Evolutionary conservation across 2,329 filamentous ascomycete species (phyloP).

Genomic region (Beauveria medogensis): DNA sequence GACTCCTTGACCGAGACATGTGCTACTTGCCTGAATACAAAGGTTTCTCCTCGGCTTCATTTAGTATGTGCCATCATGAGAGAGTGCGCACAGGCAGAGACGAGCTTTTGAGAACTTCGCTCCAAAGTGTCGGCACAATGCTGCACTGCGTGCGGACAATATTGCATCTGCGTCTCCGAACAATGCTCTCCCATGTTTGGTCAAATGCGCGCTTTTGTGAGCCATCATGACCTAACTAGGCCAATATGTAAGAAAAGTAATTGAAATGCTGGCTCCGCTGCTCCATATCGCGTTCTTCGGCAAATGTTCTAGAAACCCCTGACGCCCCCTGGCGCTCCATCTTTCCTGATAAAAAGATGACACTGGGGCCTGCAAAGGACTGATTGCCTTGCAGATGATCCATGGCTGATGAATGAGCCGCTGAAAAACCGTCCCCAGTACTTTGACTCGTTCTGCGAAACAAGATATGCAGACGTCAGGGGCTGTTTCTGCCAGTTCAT

Average conservation of each 20-base stretch:
- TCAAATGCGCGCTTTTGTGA: too few species aligned
- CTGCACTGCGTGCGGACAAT: too few species aligned
- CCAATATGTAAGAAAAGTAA: not conserved
- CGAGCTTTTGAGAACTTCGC: too few species aligned
- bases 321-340: not conserved
- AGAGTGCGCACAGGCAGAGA: too few species aligned
- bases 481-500: slow-evolving; percentile 10
- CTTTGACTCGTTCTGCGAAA: not conserved
- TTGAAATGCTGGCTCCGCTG: too few species aligned
- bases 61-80: too few species aligned
- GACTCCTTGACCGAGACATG: not conserved
- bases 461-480: slow-evolving; percentile 2
- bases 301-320: slow-evolving; percentile 6
- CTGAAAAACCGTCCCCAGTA: not conserved
- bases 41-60: not conserved
- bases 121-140: too few species aligned
- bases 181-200: too few species aligned
- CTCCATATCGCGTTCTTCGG: not conserved
- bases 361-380: not conserved
- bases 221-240: too few species aligned
- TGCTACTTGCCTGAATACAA: not conserved
- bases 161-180: too few species aligned
- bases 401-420: not conserved
- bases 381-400: too few species aligned
- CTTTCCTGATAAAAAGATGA: not conserved